phyloP scores from a whole-genome alignment of 2,329 filamentous ascomycete species.

The Acephala macrosclerotiorum region DNA sequence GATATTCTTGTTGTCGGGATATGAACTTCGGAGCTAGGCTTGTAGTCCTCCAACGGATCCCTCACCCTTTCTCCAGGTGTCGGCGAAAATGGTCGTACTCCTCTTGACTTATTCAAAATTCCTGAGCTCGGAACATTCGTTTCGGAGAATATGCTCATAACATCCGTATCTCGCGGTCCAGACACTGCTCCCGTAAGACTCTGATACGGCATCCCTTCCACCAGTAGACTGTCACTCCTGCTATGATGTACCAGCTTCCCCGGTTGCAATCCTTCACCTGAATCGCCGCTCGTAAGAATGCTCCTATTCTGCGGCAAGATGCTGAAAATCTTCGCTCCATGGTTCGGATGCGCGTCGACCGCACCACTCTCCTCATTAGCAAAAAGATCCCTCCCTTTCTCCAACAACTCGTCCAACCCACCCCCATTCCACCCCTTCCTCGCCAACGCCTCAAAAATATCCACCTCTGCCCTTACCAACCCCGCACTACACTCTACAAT shows the following conservation, averaged over 20 bases:
- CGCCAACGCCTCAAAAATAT: constrained; percentile 72
- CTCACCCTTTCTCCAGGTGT: constrained; percentile 39
- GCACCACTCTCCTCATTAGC: constrained; percentile 49
- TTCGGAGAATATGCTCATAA: constrained; percentile 61
- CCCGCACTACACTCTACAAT: constrained; percentile 72
- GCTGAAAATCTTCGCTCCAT: constrained; percentile 64
- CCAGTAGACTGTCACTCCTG: constrained; percentile 62
- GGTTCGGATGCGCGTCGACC: constrained; percentile 45
- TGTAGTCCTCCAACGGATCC: constrained; percentile 34
- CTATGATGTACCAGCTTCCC: constrained; percentile 43
- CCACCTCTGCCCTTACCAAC: constrained; percentile 71
- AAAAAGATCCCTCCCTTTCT: constrained; percentile 69
- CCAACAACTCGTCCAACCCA: constrained; percentile 70
- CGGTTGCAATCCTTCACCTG: constrained; percentile 35
- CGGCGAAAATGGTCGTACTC: constrained; percentile 66
- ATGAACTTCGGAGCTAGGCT: not conserved
- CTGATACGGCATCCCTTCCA: constrained; percentile 62
- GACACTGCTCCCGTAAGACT: constrained; percentile 59
- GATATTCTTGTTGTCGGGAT: constrained; percentile 11
- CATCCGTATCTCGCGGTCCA: constrained; percentile 45
- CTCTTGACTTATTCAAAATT: constrained; percentile 58
- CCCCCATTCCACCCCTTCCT: constrained; percentile 73
- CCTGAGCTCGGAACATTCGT: constrained; percentile 33
- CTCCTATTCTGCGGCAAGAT: constrained; percentile 67
- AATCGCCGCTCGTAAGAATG: constrained; percentile 61